phyloP scores from a whole-genome alignment of 1,284 basidiomycete species.

The Calocybe gambosa region DNA sequence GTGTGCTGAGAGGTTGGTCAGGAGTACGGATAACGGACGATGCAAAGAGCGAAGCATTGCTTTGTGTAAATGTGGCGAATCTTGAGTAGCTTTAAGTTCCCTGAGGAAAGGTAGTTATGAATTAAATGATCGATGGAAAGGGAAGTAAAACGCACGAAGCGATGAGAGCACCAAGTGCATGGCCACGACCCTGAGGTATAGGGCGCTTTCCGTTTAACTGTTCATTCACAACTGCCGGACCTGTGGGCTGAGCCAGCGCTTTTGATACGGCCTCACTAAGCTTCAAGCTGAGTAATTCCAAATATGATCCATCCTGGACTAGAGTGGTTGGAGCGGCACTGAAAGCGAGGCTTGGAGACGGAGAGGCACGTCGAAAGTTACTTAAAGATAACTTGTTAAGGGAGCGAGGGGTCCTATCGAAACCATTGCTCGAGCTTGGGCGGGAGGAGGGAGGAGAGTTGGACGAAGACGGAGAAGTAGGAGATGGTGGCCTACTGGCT shows the following conservation, averaged over 20 bases:
- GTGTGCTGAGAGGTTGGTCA: conserved; percentile 61
- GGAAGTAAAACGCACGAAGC: conserved; percentile 45
- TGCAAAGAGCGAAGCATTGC: conserved; percentile 70
- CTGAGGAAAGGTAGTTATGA: conserved; percentile 30
- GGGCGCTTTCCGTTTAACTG: conserved; percentile 56
- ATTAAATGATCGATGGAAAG: conserved; percentile 15
- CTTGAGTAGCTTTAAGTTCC: conserved; percentile 58
- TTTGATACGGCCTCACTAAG: conserved; percentile 77
- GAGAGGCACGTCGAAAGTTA: conserved; percentile 47
- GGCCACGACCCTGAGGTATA: conserved; percentile 64
- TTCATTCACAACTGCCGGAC: conserved; percentile 44
- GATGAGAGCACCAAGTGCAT: conserved; percentile 58
- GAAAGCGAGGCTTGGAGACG: conserved; percentile 29
- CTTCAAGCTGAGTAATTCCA: conserved; percentile 67
- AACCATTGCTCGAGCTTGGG: conserved; percentile 31
- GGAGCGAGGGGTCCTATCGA: conserved; percentile 43
- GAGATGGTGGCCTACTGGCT: conserved; percentile 53
- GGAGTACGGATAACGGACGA: conserved; percentile 66
- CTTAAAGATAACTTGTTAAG: conserved; percentile 53
- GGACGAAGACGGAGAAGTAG: conserved; percentile 19
- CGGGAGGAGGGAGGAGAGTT: conserved; percentile 22
- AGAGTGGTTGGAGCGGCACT: conserved; percentile 39
- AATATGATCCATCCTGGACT: conserved; percentile 70
- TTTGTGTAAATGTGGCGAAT: conserved; percentile 57
- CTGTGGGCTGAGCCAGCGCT: conserved; percentile 59